Evolutionary conservation across 2,329 filamentous ascomycete genomes (phyloP).

Genomic region (Microsporum canis): DNA sequence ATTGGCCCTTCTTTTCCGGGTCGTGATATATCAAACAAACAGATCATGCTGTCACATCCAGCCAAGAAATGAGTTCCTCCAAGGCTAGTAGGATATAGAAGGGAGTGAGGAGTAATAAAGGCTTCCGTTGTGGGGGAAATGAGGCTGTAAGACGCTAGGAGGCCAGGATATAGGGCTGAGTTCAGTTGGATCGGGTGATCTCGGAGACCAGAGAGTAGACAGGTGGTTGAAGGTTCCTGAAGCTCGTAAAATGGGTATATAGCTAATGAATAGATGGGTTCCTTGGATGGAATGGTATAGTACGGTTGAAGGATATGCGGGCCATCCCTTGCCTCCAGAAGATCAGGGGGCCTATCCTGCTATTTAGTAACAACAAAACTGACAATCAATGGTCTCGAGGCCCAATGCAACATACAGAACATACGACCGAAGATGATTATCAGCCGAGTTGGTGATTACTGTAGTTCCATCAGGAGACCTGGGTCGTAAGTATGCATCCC

Average conservation of each 20-base stretch:
- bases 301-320: constrained; percentile 36
- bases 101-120: constrained; percentile 44
- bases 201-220: constrained; percentile 42
- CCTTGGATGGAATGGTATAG: constrained; percentile 34
- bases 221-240: constrained; percentile 37
- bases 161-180: constrained; percentile 42
- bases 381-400: background rate
- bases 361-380: background rate
- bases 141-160: constrained; percentile 44
- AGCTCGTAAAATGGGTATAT: constrained; percentile 46
- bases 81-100: constrained; percentile 39
- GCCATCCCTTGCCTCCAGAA: constrained; percentile 31
- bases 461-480: constrained; percentile 48
- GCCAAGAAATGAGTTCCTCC: constrained; percentile 45
- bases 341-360: constrained; percentile 34
- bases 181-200: constrained; percentile 47
- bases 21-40: constrained; percentile 45
- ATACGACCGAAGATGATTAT: constrained; percentile 43
- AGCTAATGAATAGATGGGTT: constrained; percentile 44
- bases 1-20: constrained; percentile 38
- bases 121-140: constrained; percentile 46
- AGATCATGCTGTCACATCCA: constrained; percentile 44
- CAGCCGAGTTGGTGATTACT: constrained; percentile 43
- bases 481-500: constrained; percentile 7
- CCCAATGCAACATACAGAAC: constrained; percentile 35